phyloP scores from a whole-genome alignment of 176 grass and related monocot species.

The Luzula sylvatica region DNA sequence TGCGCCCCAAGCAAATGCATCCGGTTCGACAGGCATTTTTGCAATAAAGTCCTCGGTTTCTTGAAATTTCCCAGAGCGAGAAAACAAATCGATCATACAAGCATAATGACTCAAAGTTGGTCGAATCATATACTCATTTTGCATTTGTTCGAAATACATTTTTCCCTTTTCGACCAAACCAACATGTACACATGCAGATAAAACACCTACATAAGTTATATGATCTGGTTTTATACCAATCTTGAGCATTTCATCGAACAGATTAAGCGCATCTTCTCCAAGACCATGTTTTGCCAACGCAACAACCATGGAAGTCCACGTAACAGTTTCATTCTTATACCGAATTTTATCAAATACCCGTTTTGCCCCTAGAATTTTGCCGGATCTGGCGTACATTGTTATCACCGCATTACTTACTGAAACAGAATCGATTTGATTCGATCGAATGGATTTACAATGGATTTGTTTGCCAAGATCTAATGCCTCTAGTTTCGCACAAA shows the following conservation, averaged over 20 bases:
- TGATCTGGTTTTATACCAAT: slow-evolving; percentile 47
- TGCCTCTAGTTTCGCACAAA: slow-evolving; percentile 48
- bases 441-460: slow-evolving; percentile 68
- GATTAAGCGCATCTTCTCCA: slow-evolving; percentile 40
- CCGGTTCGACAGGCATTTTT: slow-evolving; percentile 48
- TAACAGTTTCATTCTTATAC: slow-evolving; percentile 42
- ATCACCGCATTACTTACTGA: slow-evolving; percentile 68
- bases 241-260: slow-evolving; percentile 76
- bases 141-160: slow-evolving; percentile 64
- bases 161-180: slow-evolving; percentile 60
- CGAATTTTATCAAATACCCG: slow-evolving; percentile 47
- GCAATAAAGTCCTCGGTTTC: slow-evolving; percentile 74
- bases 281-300: slow-evolving; percentile 79
- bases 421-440: slow-evolving; percentile 31
- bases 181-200: slow-evolving; percentile 67
- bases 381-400: slow-evolving; percentile 67
- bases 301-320: slow-evolving; percentile 91
- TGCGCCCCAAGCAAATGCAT: slow-evolving; percentile 63
- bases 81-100: slow-evolving; percentile 83
- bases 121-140: slow-evolving; percentile 34
- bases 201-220: slow-evolving; percentile 64
- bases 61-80: slow-evolving; percentile 40
- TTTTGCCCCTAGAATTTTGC: slow-evolving; percentile 44
- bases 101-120: slow-evolving; percentile 77
- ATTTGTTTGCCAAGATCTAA: slow-evolving; percentile 80